A percentile compares a stretch with the other conserved stretches of the same genome.
Conservation (phyloP, 2,329 filamentous ascomycete species). For the Microsporum canis region DNA sequence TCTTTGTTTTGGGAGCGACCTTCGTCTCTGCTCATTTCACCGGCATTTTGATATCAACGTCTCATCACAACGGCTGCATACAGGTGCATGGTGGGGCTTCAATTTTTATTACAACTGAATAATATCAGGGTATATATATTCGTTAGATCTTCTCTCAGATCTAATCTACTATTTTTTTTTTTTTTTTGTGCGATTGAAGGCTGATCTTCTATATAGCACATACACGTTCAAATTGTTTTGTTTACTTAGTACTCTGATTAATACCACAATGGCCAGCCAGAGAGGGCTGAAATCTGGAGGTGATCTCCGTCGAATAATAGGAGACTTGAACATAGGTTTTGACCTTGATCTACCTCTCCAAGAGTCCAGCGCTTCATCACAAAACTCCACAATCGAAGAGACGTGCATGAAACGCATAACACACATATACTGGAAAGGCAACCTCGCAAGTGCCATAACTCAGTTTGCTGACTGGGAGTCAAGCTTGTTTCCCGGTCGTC, state of each 20-base stretch:
- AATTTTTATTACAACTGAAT: neutral
- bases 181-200: neutral
- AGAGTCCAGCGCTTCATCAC: slow-evolving; percentile 12
- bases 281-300: slow-evolving; percentile 13
- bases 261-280: neutral
- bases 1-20: neutral
- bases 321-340: slow-evolving; percentile 26
- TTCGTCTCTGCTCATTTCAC: neutral
- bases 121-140: neutral
- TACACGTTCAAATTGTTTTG: neutral
- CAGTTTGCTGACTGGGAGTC: slow-evolving; percentile 25
- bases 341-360: slow-evolving; percentile 20
- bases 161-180: neutral
- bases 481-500: slow-evolving; percentile 6
- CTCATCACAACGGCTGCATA: neutral
- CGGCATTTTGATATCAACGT: neutral
- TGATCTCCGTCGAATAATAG: slow-evolving; percentile 21
- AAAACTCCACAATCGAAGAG: slow-evolving; percentile 16
- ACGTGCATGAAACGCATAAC: slow-evolving; percentile 22
- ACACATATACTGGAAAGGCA: slow-evolving; percentile 22
- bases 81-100: neutral
- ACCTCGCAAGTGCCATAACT: slow-evolving; percentile 18
- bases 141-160: neutral
- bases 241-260: neutral
- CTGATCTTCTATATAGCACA: neutral